Evolutionary conservation across 371 early-diverging fungal species (phyloP).

Genomic region (Parasitella parasitica): DNA sequence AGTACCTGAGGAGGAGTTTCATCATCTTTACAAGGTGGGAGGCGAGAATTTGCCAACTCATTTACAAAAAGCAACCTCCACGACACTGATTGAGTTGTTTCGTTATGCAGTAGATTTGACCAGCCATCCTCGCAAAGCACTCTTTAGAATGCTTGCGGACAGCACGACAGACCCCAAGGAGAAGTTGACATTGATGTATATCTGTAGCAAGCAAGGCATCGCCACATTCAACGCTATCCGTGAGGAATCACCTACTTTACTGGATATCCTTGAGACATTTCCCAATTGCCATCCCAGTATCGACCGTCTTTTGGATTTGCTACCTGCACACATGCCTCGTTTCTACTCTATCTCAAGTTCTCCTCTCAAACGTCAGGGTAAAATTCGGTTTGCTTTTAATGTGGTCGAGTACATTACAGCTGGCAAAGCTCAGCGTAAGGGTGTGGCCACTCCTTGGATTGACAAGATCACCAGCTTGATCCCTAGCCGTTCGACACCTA

Average conservation of each 20-base stretch:
- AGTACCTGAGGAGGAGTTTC: conserved; percentile 33
- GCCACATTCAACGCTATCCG: conserved; percentile 66
- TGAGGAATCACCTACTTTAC: conserved; percentile 64
- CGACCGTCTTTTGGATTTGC: conserved; percentile 69
- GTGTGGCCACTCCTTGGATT: conserved; percentile 83
- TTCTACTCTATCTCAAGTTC: conserved; percentile 85
- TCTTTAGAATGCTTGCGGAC: conserved; percentile 82
- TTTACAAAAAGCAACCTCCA: conserved; percentile 47
- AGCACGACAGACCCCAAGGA: conserved; percentile 64
- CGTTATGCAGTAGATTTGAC: conserved; percentile 75
- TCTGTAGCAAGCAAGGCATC: conserved; percentile 80
- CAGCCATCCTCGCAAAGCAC: conserved; percentile 72
- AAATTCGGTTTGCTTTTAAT: conserved; percentile 81
- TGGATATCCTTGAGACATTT: conserved; percentile 80
- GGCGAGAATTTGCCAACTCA: conserved; percentile 66
- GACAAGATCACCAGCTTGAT: conserved; percentile 57
- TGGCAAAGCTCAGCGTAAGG: conserved; percentile 55
- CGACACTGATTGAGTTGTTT: conserved; percentile 63
- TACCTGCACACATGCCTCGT: conserved; percentile 82
- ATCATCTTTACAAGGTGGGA: conserved; percentile 35
- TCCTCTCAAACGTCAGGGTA: conserved; percentile 48
- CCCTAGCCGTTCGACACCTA: conserved; percentile 17
- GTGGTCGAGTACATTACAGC: conserved; percentile 71
- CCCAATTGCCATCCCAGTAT: conserved; percentile 66
- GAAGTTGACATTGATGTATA: conserved; percentile 68